Base-by-base conservation (phyloP, 139 green algal genomes). In the Chlamydomonas schloesseri region DNA sequence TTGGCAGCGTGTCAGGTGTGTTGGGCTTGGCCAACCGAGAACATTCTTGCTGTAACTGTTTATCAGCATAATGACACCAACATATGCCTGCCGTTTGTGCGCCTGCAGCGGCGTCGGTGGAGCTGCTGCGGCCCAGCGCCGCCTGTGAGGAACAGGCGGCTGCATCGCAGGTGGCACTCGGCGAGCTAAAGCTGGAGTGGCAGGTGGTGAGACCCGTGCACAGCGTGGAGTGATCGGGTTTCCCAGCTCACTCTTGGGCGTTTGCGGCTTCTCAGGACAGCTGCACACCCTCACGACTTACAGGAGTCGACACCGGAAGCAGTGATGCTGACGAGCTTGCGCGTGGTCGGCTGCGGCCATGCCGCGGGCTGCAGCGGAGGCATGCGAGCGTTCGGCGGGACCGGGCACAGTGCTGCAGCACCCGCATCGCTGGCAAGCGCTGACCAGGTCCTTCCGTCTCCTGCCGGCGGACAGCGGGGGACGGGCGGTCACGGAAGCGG, bases 301-400 rank as follows among this genome's bases (percentile, higher is more conserved):
- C 37, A 84, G 64, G 64, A 68, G 3, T 24, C 64, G 13, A 50
- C 18, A 9, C 3, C 64, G 1, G 78, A 74, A 46, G 78, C n/a
- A 8, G 28, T 84, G 5, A 8, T 67, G 34, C 29, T 84, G 4
- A n/a, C 65, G 20, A 46, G 50, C 62, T 31, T 84, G 42, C 78
- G 78, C 11, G 13, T 84, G n/a, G 36, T 47, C 3, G 47, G 81
- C 26, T 17, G 57, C 58, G 21, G 31, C 14, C 20, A 37, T 8
- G 42, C 6, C 42, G 6, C 8, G 42, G 42, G 42, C 42, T 5
- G 42, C 33, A n/a, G 70, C 60, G 24, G 72, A 3, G 88, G 88
- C 70, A 83, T 91, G 75, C 77, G 82, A 71, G 71, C 89, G 37
- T 87, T 91, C 42, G 70, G 78, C 13, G 53, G 42, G 20, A 9